Conservation (phyloP, 2,329 filamentous ascomycete species). For the Penicillium sp. region DNA sequence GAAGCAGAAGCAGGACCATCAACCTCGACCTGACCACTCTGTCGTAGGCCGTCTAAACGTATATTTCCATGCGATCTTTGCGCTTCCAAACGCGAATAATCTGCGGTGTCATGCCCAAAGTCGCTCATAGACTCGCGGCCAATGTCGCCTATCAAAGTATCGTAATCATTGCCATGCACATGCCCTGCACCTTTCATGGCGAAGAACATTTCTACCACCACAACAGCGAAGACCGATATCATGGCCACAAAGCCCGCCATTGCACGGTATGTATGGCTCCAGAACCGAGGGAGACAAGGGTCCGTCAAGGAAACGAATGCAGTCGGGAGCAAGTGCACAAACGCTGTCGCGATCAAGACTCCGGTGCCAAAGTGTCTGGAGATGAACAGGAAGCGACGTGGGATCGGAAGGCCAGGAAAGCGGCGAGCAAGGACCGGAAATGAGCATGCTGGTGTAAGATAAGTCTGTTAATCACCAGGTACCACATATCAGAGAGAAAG, state of each 20-base stretch:
- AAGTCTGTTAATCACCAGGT: slow-evolving; percentile 7
- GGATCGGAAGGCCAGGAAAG: slow-evolving; percentile 61
- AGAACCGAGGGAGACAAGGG: slow-evolving; percentile 72
- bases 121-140: slow-evolving; percentile 21
- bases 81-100: slow-evolving; percentile 26
- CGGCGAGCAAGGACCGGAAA: slow-evolving; percentile 62
- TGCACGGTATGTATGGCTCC: slow-evolving; percentile 75
- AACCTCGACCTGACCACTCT: slow-evolving; percentile 4
- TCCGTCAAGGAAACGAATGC: slow-evolving; percentile 62
- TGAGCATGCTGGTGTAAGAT: slow-evolving; percentile 51
- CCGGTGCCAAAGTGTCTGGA: slow-evolving; percentile 61
- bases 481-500: background rate
- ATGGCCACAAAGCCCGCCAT: slow-evolving; percentile 82
- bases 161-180: slow-evolving; percentile 56
- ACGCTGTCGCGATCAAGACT: slow-evolving; percentile 58
- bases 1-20: slow-evolving; percentile 13
- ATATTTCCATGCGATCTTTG: slow-evolving; percentile 22
- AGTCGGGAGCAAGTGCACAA: slow-evolving; percentile 62
- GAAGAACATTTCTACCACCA: slow-evolving; percentile 85
- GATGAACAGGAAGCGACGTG: slow-evolving; percentile 59
- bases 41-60: slow-evolving; percentile 17
- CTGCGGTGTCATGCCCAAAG: slow-evolving; percentile 15
- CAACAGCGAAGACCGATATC: slow-evolving; percentile 77
- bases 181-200: slow-evolving; percentile 67
- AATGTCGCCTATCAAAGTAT: slow-evolving; percentile 41